Conservation (phyloP, 2,329 filamentous ascomycete genomes). For the Fusarium fracticaudum region DNA sequence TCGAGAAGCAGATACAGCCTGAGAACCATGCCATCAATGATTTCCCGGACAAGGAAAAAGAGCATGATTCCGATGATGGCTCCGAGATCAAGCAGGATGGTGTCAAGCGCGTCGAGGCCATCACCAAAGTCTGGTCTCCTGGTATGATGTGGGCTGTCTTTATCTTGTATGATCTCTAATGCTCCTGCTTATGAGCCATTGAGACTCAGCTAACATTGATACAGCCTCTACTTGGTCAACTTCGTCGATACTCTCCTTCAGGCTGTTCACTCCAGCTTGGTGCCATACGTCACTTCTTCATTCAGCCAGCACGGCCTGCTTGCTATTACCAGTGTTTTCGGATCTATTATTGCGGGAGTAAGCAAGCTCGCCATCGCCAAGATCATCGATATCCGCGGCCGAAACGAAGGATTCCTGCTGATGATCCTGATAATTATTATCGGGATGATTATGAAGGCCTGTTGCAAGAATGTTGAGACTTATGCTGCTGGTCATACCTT, state of each 20-base stretch:
- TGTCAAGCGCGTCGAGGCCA: slow-evolving; percentile 51
- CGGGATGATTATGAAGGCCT: slow-evolving; percentile 71
- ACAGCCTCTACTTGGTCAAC: slow-evolving; percentile 52
- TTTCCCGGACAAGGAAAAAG: slow-evolving; percentile 19
- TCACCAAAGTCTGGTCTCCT: slow-evolving; percentile 52
- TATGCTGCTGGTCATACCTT: slow-evolving; percentile 71
- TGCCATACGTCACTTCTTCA: slow-evolving; percentile 72
- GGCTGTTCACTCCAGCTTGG: slow-evolving; percentile 58
- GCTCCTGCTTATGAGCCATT: too few species aligned
- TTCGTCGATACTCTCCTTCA: slow-evolving; percentile 52
- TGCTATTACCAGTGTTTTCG: slow-evolving; percentile 70
- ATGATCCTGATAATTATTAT: slow-evolving; percentile 57
- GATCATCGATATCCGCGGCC: slow-evolving; percentile 59
- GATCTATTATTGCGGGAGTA: slow-evolving; percentile 54
- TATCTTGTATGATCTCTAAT: slow-evolving; percentile 45
- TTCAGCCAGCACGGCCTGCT: slow-evolving; percentile 73
- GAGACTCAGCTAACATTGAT: background rate
- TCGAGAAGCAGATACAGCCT: slow-evolving; percentile 31
- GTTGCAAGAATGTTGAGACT: slow-evolving; percentile 64
- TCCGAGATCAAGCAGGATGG: slow-evolving; percentile 50
- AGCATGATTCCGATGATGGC: slow-evolving; percentile 30
- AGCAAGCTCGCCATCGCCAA: slow-evolving; percentile 56
- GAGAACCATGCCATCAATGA: slow-evolving; percentile 8
- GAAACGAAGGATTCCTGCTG: slow-evolving; percentile 56
- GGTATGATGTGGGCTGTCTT: slow-evolving; percentile 52